These are phyloP conservation scores for Penicillium rolfsii DNA, from an alignment of 2,329 filamentous ascomycete genomes.

Conservation along the genomic window DNA sequence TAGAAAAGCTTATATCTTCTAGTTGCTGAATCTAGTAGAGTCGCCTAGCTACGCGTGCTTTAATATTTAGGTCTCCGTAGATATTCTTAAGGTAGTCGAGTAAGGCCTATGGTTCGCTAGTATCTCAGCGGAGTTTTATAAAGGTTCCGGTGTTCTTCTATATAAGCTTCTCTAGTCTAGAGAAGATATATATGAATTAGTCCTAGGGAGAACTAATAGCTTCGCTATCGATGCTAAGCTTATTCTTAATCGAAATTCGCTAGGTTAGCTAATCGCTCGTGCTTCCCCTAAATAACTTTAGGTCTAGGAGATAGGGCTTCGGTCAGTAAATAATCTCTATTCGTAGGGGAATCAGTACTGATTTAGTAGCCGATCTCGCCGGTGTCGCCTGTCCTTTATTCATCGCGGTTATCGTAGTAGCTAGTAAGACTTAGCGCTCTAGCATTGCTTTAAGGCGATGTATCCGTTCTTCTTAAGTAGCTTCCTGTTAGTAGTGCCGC, in stretches of 20 bases:
- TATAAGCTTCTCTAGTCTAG: background rate
- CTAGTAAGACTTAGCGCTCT: background rate
- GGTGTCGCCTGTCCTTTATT: background rate
- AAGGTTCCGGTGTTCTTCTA: slow-evolving; percentile 1
- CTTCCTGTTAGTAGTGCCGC: background rate
- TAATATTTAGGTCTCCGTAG: slow-evolving; percentile 2
- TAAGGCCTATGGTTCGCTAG: background rate
- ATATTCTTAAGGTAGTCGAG: slow-evolving; percentile 3
- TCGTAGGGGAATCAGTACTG: no score
- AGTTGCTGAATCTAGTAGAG: no score
- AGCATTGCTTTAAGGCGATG: background rate
- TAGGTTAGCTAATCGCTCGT: no score
- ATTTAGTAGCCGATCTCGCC: background rate
- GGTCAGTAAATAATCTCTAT: no score
- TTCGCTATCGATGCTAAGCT: background rate
- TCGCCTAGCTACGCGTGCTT: no score
- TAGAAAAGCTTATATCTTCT: no score
- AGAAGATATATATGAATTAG: background rate
- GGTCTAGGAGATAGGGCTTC: no score
- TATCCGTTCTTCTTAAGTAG: background rate
- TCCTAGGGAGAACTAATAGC: background rate
- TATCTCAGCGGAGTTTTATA: background rate
- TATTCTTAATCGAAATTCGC: no score
- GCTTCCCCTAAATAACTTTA: no score
- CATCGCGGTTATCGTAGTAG: background rate